These are phyloP conservation scores for Phialemonium atrogriseum DNA, from an alignment of 2,329 filamentous ascomycete species.

Conservation along the genomic window DNA sequence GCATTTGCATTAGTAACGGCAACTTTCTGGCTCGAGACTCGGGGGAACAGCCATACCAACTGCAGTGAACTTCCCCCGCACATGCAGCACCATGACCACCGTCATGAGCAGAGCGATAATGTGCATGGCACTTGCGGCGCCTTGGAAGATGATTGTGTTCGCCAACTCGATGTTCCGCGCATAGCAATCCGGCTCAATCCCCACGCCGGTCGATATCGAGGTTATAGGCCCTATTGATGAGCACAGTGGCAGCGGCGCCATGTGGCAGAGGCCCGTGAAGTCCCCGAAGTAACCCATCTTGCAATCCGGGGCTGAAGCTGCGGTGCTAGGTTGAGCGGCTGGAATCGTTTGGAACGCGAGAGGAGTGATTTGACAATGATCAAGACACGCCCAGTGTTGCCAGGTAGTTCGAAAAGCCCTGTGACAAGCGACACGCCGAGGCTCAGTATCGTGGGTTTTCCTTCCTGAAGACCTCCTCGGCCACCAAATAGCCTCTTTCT, in stretches of 20 bases:
- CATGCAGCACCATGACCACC: slow-evolving; percentile 93
- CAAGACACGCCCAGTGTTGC: too few relatives aligned
- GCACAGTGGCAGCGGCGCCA: slow-evolving; percentile 80
- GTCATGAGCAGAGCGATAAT: slow-evolving; percentile 89
- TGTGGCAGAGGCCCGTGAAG: slow-evolving; percentile 78
- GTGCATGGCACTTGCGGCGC: slow-evolving; percentile 83
- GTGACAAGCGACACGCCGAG: too few relatives aligned
- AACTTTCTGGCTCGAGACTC: slow-evolving; percentile 6
- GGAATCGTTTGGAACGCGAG: too few relatives aligned
- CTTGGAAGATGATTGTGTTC: slow-evolving; percentile 98
- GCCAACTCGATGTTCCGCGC: slow-evolving; percentile 91
- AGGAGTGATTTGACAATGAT: too few relatives aligned
- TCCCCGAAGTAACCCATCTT: slow-evolving; percentile 80
- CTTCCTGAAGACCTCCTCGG: too few relatives aligned
- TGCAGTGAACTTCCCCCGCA: slow-evolving; percentile 95
- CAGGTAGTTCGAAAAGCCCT: too few relatives aligned
- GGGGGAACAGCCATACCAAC: slow-evolving; percentile 57
- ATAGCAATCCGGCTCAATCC: slow-evolving; percentile 87
- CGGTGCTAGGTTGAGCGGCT: background rate
- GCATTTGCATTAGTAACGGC: too few relatives aligned
- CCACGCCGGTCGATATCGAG: slow-evolving; percentile 56
- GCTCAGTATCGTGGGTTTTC: too few relatives aligned
- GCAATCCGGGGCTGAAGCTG: too few relatives aligned
- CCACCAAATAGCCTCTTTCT: too few relatives aligned
- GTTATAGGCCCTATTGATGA: slow-evolving; percentile 71